Base-by-base conservation (phyloP, 352 stramenopile species). In the Globisporangium heterothallicum region DNA sequence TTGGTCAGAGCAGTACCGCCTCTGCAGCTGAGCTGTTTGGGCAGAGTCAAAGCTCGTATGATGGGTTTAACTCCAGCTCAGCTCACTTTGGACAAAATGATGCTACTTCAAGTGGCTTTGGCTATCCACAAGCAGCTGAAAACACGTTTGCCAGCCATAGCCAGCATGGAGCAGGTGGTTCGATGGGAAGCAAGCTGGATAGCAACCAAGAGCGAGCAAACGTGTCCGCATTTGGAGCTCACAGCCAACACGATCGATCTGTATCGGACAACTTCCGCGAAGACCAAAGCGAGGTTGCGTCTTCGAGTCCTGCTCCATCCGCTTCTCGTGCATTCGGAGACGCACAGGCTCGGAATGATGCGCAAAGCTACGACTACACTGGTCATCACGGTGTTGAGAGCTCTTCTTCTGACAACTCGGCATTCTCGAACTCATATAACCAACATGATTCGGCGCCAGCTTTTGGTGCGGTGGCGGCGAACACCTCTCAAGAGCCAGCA, bases 1-100 rank as follows among this genome's bases (percentile, higher is more conserved):
- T 74, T 55, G 49, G 41, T 25, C 64, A 61, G 47, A 19, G 40
- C 52, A 34, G 27, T n/a, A 36, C 58, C 36, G 14, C 63, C 41
- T 64, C 62, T 40, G 54, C 54, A 6, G 52, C 59, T 49, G 47
- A 59, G 43, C 44, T 56, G 7, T 78, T 77, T 59, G 59, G 55
- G 7, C 55, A 64, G 16, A 49, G 34, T 42, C 41, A 34, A 41
- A 48, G 63, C 35, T 51, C 42, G 13, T 48, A 49, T 14, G 42
- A 59, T n/a, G 36, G 35, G 1, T 54, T 50, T 25, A 49, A 43
- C 32, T 42, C 55, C 5, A 50, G 29, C n/a, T 45, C 52, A 14
- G 46, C 43, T 56, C 22, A 24, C 3, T 61, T 53, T 29, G 38
- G 36, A 1, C 48, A 61, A 8, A 44, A 61, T 24, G 43, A 52